Evolutionary conservation across 73 alveolate genomes (phyloP).

Genomic region (Tetrahymena elliotti): DNA sequence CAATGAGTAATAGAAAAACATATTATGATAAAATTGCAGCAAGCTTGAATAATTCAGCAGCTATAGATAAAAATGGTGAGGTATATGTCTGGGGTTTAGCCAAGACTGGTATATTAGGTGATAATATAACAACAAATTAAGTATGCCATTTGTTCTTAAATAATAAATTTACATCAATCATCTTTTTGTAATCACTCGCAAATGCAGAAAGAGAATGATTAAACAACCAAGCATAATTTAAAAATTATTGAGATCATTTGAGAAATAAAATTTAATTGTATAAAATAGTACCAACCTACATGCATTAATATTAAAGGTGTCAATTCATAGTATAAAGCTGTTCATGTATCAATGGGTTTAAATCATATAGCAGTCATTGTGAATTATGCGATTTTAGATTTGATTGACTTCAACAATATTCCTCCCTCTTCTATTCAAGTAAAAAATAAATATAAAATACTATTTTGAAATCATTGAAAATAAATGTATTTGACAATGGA

Average conservation of each 20-base stretch:
- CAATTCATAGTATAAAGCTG: constrained; percentile 17
- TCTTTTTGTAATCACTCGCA: neutral
- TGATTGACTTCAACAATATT: neutral
- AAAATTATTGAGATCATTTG: too few relatives aligned
- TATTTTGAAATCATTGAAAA: too few relatives aligned
- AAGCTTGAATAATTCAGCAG: constrained; percentile 7
- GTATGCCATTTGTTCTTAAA: neutral
- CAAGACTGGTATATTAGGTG: neutral
- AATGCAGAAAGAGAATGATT: neutral
- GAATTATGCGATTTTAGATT: neutral
- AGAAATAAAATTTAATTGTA: too few relatives aligned
- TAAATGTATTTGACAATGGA: too few relatives aligned
- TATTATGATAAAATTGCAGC: constrained; percentile 19
- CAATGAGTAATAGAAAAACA: neutral
- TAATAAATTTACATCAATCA: neutral
- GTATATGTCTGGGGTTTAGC: constrained; percentile 30
- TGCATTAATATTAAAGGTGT: neutral
- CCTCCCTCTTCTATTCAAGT: neutral
- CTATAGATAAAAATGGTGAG: constrained; percentile 38
- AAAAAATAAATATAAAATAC: neutral
- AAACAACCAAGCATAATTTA: too few relatives aligned
- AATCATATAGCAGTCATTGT: constrained; percentile 36
- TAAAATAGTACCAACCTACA: neutral
- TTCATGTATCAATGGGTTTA: constrained; percentile 24
- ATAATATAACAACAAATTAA: neutral